Evolutionary conservation across 179 eudicot species (phyloP).

Genomic region (Silene coronaria): DNA sequence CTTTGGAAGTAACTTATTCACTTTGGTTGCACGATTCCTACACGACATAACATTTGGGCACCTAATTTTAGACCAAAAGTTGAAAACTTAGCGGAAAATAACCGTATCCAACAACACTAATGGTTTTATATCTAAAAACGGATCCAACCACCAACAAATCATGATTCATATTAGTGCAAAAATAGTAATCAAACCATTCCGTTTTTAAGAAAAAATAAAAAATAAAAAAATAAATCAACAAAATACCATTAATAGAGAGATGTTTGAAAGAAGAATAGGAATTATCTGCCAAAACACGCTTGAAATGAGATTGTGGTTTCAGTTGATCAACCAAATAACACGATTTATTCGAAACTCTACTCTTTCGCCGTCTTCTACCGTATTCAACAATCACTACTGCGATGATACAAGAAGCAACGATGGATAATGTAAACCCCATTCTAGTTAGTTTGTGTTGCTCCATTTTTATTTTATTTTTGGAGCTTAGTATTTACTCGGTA

Average conservation of each 20-base stretch:
- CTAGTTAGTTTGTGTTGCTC: background rate
- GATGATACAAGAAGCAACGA: slow-evolving; percentile 9
- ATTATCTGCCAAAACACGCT: slow-evolving; percentile 75
- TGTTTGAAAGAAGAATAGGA: slow-evolving; percentile 77
- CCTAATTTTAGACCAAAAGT: too few species aligned
- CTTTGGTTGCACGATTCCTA: too few species aligned
- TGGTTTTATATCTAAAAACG: too few species aligned
- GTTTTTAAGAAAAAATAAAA: too few species aligned
- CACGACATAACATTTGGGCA: too few species aligned
- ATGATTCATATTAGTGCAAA: too few species aligned
- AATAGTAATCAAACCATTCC: background rate
- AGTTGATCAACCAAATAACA: slow-evolving; percentile 63
- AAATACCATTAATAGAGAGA: slow-evolving; percentile 28
- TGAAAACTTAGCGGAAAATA: too few species aligned
- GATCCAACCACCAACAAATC: too few species aligned
- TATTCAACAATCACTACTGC: slow-evolving; percentile 14
- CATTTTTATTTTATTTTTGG: background rate
- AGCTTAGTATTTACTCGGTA: background rate
- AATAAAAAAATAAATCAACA: background rate
- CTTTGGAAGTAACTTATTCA: background rate
- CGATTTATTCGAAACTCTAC: slow-evolving; percentile 13
- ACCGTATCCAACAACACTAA: too few species aligned
- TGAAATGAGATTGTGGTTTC: slow-evolving; percentile 69
- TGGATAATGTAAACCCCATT: slow-evolving; percentile 9
- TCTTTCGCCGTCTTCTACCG: slow-evolving; percentile 34